Conservation (phyloP, 257 asterid species). For the Datura wrightii region DNA sequence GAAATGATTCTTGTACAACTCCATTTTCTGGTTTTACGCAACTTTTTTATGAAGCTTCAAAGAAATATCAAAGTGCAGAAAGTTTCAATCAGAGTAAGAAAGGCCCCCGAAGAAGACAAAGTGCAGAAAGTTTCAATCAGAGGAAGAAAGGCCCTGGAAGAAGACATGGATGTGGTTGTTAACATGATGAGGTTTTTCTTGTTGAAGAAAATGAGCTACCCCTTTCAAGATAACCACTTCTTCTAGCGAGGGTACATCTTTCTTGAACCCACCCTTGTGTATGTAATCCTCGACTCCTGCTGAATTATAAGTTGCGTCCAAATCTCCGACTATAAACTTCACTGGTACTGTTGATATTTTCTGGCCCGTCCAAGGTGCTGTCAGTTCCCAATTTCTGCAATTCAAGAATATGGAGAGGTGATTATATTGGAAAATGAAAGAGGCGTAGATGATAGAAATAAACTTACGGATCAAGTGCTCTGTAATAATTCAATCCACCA, state of each 20-base stretch:
- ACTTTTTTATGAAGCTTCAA: background rate
- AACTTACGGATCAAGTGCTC: conserved; percentile 59
- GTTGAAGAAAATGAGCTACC: conserved; percentile 36
- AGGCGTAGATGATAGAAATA: background rate
- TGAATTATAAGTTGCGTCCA: conserved; percentile 34
- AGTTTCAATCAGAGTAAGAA: conserved; percentile 13
- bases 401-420: background rate
- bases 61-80: conserved; percentile 2
- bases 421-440: background rate
- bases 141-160: conserved; percentile 12
- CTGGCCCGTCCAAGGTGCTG: conserved; percentile 38
- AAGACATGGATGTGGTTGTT: conserved; percentile 33
- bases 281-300: conserved; percentile 28
- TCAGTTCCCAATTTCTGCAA: conserved; percentile 42
- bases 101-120: conserved; percentile 8
- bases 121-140: conserved; percentile 21
- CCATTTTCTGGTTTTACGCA: background rate
- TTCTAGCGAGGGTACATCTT: conserved; percentile 37
- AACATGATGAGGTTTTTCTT: conserved; percentile 33
- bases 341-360: conserved; percentile 36
- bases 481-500: conserved; percentile 79
- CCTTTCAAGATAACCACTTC: conserved; percentile 34
- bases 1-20: background rate
- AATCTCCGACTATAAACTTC: conserved; percentile 38
- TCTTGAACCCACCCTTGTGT: conserved; percentile 38